phyloP scores from a whole-genome alignment of 2,329 filamentous ascomycete genomes.

The Trichoderma guizhouense region DNA sequence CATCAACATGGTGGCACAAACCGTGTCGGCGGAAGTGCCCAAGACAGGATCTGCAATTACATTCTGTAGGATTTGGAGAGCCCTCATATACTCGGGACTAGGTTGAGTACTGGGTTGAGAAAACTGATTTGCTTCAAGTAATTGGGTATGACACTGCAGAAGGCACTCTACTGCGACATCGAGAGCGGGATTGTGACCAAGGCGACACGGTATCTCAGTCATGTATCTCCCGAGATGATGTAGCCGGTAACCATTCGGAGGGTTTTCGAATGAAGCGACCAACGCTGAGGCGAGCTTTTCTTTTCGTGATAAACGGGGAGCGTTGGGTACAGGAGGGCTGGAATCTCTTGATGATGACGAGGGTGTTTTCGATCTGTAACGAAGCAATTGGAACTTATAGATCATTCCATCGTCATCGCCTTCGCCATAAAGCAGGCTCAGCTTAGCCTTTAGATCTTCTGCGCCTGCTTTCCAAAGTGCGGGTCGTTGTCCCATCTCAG shows the following conservation, averaged over 20 bases:
- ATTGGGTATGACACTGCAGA: background rate
- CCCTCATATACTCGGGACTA: background rate
- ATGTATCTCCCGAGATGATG: background rate
- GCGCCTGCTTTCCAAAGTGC: background rate
- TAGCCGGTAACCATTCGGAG: background rate
- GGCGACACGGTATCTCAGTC: background rate
- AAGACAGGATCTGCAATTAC: background rate
- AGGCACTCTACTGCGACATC: background rate
- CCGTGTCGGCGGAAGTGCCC: background rate
- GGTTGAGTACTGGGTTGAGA: background rate
- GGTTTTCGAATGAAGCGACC: background rate
- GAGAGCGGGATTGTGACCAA: background rate
- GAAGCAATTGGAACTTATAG: background rate
- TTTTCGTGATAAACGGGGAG: background rate
- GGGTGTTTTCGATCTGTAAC: background rate
- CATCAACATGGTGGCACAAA: background rate
- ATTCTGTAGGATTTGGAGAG: background rate
- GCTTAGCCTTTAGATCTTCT: background rate
- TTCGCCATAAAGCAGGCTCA: background rate
- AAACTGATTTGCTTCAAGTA: background rate
- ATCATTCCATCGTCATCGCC: background rate
- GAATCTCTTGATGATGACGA: background rate
- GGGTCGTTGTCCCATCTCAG: background rate
- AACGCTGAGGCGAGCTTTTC: background rate
- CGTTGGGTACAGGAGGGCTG: background rate